Percentiles rank a stretch among this genome's conserved stretches.
These are phyloP conservation scores for Phlebiopsis flavidoalba DNA, from an alignment of 768 basidiomycete species.

Conservation along the genomic window DNA sequence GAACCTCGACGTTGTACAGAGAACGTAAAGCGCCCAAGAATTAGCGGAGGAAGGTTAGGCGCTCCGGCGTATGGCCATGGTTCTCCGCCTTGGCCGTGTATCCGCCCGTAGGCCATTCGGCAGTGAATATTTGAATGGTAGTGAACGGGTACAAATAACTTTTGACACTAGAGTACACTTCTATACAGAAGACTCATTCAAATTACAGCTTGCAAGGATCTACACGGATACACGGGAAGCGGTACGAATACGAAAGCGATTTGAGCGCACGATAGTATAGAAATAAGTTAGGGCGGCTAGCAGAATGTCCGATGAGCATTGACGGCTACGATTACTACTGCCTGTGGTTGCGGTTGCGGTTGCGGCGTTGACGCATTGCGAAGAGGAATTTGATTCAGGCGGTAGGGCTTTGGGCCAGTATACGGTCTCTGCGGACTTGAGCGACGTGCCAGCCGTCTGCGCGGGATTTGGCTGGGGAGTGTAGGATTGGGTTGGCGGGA, in stretches of 20 bases:
- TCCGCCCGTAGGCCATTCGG: no score
- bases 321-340: background rate
- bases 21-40: background rate
- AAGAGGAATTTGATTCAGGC: background rate
- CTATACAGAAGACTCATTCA: background rate
- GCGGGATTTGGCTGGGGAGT: background rate
- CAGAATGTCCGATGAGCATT: background rate
- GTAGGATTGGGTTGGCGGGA: background rate
- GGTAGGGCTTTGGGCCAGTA: conserved; percentile 19
- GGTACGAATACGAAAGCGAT: background rate
- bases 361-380: background rate
- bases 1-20: background rate
- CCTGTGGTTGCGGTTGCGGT: background rate
- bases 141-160: no score
- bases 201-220: background rate
- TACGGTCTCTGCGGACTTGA: conserved; percentile 31
- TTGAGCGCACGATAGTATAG: background rate
- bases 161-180: no score
- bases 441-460: background rate
- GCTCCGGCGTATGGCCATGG: background rate
- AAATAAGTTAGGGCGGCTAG: background rate
- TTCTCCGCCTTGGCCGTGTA: no score
- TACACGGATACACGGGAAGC: background rate
- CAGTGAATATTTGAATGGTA: no score
- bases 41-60: background rate